Conservation (phyloP, 2,329 filamentous ascomycete genomes). For the Beauveria caledonica region DNA sequence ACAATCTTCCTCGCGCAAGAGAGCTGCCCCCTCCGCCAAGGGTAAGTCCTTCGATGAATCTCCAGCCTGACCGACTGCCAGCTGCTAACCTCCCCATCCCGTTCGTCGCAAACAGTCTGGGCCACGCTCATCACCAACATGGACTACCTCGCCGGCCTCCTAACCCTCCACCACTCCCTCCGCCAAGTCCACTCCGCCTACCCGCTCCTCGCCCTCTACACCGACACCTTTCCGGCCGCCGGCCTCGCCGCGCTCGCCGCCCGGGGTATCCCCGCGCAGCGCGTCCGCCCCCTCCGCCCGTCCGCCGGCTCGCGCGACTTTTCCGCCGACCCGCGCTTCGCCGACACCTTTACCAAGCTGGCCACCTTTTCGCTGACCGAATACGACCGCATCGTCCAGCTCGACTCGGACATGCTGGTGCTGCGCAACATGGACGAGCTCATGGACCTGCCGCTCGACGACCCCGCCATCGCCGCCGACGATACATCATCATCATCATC, state of each 20-base stretch:
- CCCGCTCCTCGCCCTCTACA: constrained; percentile 76
- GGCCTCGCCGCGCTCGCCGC: constrained; percentile 61
- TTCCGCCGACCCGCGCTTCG: constrained; percentile 72
- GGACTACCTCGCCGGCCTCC: constrained; percentile 70
- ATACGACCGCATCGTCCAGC: constrained; percentile 71
- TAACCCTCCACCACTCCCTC: constrained; percentile 74
- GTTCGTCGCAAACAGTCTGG: constrained; percentile 61
- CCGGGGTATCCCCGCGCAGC: constrained; percentile 61
- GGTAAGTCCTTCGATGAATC: neutral
- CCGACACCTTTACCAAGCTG: constrained; percentile 86
- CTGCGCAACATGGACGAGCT: constrained; percentile 83
- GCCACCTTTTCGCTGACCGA: constrained; percentile 67
- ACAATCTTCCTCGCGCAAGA: neutral
- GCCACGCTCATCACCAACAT: constrained; percentile 81
- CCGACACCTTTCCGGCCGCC: constrained; percentile 60
- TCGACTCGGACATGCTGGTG: constrained; percentile 85
- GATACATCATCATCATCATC: neutral
- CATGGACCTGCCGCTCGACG: constrained; percentile 72
- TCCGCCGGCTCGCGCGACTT: constrained; percentile 52
- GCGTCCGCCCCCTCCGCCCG: constrained; percentile 66
- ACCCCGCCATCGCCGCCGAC: constrained; percentile 18
- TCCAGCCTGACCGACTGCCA: neutral
- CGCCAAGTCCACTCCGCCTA: constrained; percentile 57
- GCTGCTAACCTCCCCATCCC: neutral
- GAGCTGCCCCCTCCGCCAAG: neutral